Conservation (phyloP, 164 flowering plant genomes). For the Magnolia kwangsiensis region DNA sequence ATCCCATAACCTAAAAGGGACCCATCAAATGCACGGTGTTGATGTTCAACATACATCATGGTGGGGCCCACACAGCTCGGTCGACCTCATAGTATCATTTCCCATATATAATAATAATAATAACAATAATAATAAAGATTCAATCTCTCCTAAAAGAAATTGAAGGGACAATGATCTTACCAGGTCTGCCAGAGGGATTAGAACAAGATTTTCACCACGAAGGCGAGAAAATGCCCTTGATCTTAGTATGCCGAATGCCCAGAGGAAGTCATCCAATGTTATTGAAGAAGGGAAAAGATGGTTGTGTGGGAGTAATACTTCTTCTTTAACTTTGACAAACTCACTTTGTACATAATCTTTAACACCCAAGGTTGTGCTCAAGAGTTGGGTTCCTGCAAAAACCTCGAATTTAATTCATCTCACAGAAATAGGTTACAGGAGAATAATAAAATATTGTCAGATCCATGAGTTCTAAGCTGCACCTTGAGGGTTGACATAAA, state of each 20-base stretch:
- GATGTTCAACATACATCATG: too few species aligned
- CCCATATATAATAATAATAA: too few species aligned
- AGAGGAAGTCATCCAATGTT: constrained; percentile 73
- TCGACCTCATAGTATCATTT: too few species aligned
- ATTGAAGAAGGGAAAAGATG: constrained; percentile 64
- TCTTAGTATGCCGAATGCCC: constrained; percentile 94
- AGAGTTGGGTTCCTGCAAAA: constrained; percentile 74
- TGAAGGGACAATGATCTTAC: constrained; percentile 29
- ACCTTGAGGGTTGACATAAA: background rate
- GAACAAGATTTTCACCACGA: constrained; percentile 79
- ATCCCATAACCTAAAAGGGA: too few species aligned
- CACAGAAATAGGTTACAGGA: background rate
- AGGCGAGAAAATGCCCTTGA: constrained; percentile 91
- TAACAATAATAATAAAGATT: too few species aligned
- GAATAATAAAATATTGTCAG: background rate
- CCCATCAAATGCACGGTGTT: too few species aligned
- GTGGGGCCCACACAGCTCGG: too few species aligned
- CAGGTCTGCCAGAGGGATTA: constrained; percentile 85
- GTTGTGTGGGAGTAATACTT: constrained; percentile 58
- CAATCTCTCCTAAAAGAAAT: background rate
- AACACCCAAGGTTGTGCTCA: constrained; percentile 72
- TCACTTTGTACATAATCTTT: constrained; percentile 72
- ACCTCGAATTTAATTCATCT: background rate
- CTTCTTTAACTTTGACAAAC: constrained; percentile 59
- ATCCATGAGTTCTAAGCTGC: background rate